Percentiles rank a stretch among this genome's conserved stretches.
These are phyloP conservation scores for Picochlorum sp. DNA, from an alignment of 139 green algal genomes.

Conservation along the genomic window DNA sequence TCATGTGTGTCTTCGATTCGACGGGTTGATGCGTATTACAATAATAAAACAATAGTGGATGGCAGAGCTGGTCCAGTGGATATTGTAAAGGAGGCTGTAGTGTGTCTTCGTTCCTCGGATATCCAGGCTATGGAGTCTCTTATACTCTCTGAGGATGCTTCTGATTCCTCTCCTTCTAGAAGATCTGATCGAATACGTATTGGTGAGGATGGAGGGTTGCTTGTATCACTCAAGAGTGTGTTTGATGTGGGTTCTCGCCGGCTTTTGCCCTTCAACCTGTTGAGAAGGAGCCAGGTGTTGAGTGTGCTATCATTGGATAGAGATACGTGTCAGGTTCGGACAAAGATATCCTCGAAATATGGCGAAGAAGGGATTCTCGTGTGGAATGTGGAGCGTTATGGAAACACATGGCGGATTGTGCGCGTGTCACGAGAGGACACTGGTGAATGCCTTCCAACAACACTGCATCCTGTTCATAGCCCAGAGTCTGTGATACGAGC, in stretches of 20 bases:
- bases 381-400: slow-evolving; percentile 21
- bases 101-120: neutral
- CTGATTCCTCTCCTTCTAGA: no score
- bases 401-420: neutral
- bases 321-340: slow-evolving; percentile 19
- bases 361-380: slow-evolving; percentile 40
- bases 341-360: slow-evolving; percentile 32
- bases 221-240: neutral
- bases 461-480: neutral
- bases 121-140: neutral
- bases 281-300: slow-evolving; percentile 48
- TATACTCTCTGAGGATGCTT: neutral
- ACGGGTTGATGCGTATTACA: no score
- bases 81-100: neutral
- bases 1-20: no score
- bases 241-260: slow-evolving; percentile 33
- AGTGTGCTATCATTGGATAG: slow-evolving; percentile 33
- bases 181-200: no score
- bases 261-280: slow-evolving; percentile 46
- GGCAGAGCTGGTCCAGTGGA: neutral
- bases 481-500: neutral
- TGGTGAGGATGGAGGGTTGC: neutral
- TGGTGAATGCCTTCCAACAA: neutral
- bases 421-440: neutral
- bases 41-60: no score